Evolutionary conservation across 768 basidiomycete genomes (phyloP).

Genomic region (Phanerochaete sordida): DNA sequence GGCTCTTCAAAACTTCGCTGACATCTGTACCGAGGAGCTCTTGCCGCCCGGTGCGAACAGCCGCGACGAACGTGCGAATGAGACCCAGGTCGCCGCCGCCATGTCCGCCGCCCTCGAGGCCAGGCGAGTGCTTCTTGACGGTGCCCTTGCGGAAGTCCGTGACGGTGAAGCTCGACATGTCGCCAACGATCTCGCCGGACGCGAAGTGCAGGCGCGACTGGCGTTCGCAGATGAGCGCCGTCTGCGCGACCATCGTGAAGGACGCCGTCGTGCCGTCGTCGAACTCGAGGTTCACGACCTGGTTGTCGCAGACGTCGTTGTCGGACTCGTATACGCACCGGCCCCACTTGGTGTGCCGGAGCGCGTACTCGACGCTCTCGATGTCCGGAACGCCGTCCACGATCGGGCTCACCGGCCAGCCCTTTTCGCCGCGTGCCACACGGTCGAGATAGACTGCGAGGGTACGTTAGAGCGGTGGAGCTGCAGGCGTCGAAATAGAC

Average conservation of each 20-base stretch:
- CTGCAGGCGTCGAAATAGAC: slow-evolving; percentile 12
- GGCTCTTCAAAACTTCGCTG: slow-evolving; percentile 68
- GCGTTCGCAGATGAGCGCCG: slow-evolving; percentile 76
- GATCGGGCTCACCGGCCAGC: slow-evolving; percentile 67
- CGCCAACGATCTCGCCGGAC: slow-evolving; percentile 85
- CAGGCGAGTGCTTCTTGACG: slow-evolving; percentile 44
- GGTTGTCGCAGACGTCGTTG: slow-evolving; percentile 89
- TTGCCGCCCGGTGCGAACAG: slow-evolving; percentile 65
- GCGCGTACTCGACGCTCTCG: slow-evolving; percentile 74
- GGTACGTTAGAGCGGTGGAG: not conserved
- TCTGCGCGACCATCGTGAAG: slow-evolving; percentile 88
- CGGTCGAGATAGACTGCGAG: slow-evolving; percentile 74
- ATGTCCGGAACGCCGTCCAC: slow-evolving; percentile 85
- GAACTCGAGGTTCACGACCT: slow-evolving; percentile 88
- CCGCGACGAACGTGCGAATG: slow-evolving; percentile 71
- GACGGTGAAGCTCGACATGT: slow-evolving; percentile 74
- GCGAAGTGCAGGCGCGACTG: slow-evolving; percentile 83
- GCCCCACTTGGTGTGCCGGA: slow-evolving; percentile 73
- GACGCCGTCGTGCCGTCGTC: slow-evolving; percentile 77
- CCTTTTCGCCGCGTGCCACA: slow-evolving; percentile 47
- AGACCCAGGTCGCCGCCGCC: slow-evolving; percentile 83
- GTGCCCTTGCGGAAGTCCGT: slow-evolving; percentile 66
- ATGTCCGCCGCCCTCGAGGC: slow-evolving; percentile 64
- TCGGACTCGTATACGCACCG: slow-evolving; percentile 79
- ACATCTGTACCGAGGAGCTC: slow-evolving; percentile 61